phyloP scores from a whole-genome alignment of 2,329 filamentous ascomycete species.

The Nigrograna mackinnonii region DNA sequence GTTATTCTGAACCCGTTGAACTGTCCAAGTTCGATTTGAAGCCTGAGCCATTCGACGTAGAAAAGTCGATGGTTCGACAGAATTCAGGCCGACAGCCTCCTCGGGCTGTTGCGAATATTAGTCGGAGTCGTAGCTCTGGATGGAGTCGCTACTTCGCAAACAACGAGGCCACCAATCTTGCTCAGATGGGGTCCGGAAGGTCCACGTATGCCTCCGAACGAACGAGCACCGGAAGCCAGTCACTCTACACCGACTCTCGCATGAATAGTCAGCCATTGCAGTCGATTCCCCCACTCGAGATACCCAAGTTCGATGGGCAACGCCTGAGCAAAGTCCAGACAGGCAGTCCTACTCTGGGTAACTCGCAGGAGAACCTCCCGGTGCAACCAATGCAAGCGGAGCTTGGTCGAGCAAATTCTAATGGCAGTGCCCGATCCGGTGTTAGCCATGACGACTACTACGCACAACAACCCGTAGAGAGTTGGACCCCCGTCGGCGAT shows the following conservation, averaged over 20 bases:
- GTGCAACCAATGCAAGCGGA: slow-evolving; percentile 41
- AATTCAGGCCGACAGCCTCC: slow-evolving; percentile 32
- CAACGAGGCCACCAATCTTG: slow-evolving; percentile 60
- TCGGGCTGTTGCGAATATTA: slow-evolving; percentile 15
- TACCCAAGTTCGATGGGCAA: slow-evolving; percentile 57
- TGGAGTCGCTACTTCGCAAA: slow-evolving; percentile 81
- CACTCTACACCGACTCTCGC: slow-evolving; percentile 55
- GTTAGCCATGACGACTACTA: slow-evolving; percentile 36
- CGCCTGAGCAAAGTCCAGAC: slow-evolving; percentile 69
- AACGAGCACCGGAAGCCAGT: slow-evolving; percentile 43
- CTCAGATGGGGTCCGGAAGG: slow-evolving; percentile 63
- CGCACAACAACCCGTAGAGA: slow-evolving; percentile 31
- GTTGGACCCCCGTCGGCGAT: slow-evolving; percentile 40
- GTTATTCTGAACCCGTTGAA: slow-evolving; percentile 47
- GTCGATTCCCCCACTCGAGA: slow-evolving; percentile 67
- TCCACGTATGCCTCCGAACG: slow-evolving; percentile 43
- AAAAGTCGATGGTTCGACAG: slow-evolving; percentile 37
- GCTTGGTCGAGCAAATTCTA: slow-evolving; percentile 41
- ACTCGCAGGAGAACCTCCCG: slow-evolving; percentile 52
- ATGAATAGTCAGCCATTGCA: slow-evolving; percentile 68
- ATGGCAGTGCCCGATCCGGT: slow-evolving; percentile 35
- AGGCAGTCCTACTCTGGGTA: slow-evolving; percentile 70
- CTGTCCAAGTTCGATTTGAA: slow-evolving; percentile 49
- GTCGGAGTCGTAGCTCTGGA: slow-evolving; percentile 62
- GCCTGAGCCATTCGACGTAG: slow-evolving; percentile 27